Base-by-base conservation (phyloP, 176 grass and related monocot genomes). In the Musa schizocarpa region DNA sequence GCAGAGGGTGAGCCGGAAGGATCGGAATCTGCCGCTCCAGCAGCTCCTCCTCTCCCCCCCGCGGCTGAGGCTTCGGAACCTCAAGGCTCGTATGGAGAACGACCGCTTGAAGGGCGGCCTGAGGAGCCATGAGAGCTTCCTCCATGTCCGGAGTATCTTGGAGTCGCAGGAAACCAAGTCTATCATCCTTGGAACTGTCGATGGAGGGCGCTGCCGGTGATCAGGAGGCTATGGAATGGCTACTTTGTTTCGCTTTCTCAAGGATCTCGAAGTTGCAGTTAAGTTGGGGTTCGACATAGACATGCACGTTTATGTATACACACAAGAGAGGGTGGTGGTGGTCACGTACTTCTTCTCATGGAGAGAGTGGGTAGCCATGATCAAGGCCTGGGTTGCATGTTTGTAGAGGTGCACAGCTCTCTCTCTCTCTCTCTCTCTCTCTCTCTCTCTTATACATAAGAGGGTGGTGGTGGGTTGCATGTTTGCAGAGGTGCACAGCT, bases 31-130 rank as follows among this genome's bases (percentile, higher is more conserved):
- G 52, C 51, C 13, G 12, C 24, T 57, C 52, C 51, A 73, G 71
- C 71, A 73, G 71, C n/a, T 13, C 22, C 71, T 4, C 21, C 50
- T 6, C 10, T 16, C 72, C 52, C 20, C 43, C 9, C 68, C 8
- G 17, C 49, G 55, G 72, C 53, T 54, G 72, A 74, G 52, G 72
- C 22, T 74, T 8, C 72, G 53, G 72, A 74, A 74, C 13, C 53
- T 50, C 13, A 74, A 6, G 52, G n/a, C 72, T 26, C 29, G 27
- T 1, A 43, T 9, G 16, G 67, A 43, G 16, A 19, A 69, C 16
- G 27, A 50, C 10, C 68, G 34, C 68, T 13, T 19, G 68, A 51
- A 11, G 14, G 68, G 68, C 9, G 12, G 48, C 27, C 68, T 14
- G 43, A 70, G 34, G 1, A 70, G 68, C 68, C 68, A 70, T 8